Evolutionary conservation across 2,329 filamentous ascomycete genomes (phyloP), one percentile per base, ranked within the genome.

Genomic region (Coleophoma cylindrospora): DNA sequence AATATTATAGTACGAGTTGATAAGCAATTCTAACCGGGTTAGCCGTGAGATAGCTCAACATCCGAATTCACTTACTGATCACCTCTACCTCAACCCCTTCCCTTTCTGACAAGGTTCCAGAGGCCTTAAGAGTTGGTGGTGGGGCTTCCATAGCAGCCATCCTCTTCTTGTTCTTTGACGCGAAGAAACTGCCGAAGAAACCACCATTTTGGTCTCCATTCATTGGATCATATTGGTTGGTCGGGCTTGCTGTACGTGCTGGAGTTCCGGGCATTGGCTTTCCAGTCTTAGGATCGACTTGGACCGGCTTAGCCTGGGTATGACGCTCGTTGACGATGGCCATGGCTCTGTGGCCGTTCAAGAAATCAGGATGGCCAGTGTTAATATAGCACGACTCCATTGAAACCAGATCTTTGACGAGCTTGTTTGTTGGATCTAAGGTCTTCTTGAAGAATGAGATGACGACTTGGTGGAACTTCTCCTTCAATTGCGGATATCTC

Each of bases 91-190:
- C 94, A 57, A 96, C 89, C 52, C 84, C 86, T 69, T 99, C 94
- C 54, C 94, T 90, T 73, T 99, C 94, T 5, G 89, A 95, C 37
- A 99, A 76, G 22, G 86, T 95, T 40, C 94, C 92, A 3, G 90
- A 95, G 34, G 94, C 94, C 76, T 96, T 99, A 51, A 99, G 82
- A 40, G 84, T 92, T 32, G 94, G 83, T 55, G 94, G 94, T 37
- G 94, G 94, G 13, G 94, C 79, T 68, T 99, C 94, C 94, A 99
- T 99, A 44, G 92, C 91, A n/a, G 94, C 94, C 74, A 95, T 95
- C 86, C 96, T 97, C 82, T 99, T 99, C 84, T 97, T 99, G 76
- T 97, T 99, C 82, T 97, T 99, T 66, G 89, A 91, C 11, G 94
- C 90, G 67, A 96, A 99, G 81, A 99, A 99, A 64, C 89, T 95